Evolutionary conservation across 768 basidiomycete genomes (phyloP).

Genomic region (Russula foetens): DNA sequence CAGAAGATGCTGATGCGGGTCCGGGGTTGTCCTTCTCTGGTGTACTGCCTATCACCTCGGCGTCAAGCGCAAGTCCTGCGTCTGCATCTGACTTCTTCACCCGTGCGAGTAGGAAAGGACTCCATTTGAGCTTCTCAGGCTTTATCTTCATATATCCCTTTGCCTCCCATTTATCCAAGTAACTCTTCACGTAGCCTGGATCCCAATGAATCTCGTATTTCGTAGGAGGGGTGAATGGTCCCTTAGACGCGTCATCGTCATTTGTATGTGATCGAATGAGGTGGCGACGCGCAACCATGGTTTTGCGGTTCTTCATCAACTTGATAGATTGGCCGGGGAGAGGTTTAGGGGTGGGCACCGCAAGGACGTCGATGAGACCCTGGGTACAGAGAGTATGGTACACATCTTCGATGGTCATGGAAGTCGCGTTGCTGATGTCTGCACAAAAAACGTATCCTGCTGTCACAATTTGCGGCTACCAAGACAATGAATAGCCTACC

Average conservation of each 20-base stretch:
- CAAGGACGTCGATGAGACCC: constrained; percentile 58
- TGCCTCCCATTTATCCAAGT: constrained; percentile 58
- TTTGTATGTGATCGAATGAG: constrained; percentile 47
- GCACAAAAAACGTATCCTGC: constrained; percentile 11
- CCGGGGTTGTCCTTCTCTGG: constrained; percentile 13
- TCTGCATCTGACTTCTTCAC: constrained; percentile 27
- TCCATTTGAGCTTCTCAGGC: constrained; percentile 90
- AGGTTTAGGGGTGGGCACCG: constrained; percentile 47
- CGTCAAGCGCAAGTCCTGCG: constrained; percentile 4
- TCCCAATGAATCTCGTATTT: constrained; percentile 76
- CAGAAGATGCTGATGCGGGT: constrained; percentile 9
- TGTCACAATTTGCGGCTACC: constrained; percentile 17
- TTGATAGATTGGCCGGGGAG: constrained; percentile 76
- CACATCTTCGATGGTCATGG: constrained; percentile 89
- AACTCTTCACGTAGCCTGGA: constrained; percentile 51
- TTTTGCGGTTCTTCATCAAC: constrained; percentile 56
- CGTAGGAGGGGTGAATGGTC: constrained; percentile 53
- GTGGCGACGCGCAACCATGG: constrained; percentile 56
- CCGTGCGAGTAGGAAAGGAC: constrained; percentile 73
- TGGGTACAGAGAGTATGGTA: constrained; percentile 64
- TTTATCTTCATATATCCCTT: constrained; percentile 73
- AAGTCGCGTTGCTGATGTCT: constrained; percentile 82
- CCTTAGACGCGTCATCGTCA: constrained; percentile 40
- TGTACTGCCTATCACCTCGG: constrained; percentile 3
- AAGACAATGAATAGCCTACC: constrained; percentile 39